A percentile compares a stretch with the other conserved stretches of the same genome.
Evolutionary conservation across 352 stramenopile genomes (phyloP).

Genomic region (Saprolegnia diclina): DNA sequence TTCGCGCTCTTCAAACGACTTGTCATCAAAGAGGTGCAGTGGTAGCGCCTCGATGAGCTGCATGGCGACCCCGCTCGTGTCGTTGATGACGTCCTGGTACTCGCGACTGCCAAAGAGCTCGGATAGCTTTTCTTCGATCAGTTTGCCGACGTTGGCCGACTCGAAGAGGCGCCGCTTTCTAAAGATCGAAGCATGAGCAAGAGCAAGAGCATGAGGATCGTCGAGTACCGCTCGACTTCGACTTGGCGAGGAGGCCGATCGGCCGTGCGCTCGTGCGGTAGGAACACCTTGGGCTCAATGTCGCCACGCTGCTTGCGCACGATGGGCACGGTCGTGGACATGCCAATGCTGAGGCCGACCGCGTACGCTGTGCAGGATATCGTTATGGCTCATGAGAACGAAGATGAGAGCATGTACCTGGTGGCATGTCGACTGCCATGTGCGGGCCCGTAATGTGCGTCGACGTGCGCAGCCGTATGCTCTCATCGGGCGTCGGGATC

Average conservation of each 20-base stretch:
- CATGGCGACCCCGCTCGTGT: slow-evolving; percentile 47
- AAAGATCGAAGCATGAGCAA: neutral
- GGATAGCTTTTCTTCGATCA: slow-evolving; percentile 46
- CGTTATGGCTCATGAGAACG: neutral
- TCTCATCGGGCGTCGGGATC: slow-evolving; percentile 33
- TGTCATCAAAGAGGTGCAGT: slow-evolving; percentile 72
- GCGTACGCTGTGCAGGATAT: slow-evolving; percentile 9
- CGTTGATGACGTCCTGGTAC: slow-evolving; percentile 39
- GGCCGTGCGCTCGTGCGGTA: slow-evolving; percentile 53
- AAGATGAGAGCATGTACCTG: slow-evolving; percentile 10
- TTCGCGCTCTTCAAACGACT: slow-evolving; percentile 67
- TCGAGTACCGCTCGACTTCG: slow-evolving; percentile 44
- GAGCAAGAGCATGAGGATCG: neutral
- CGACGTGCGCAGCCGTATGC: slow-evolving; percentile 36
- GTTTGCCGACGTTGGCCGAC: slow-evolving; percentile 36
- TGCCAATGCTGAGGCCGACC: neutral
- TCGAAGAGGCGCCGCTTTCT: slow-evolving; percentile 54
- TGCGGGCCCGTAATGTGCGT: slow-evolving; percentile 40
- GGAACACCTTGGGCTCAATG: slow-evolving; percentile 69
- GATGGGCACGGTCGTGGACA: slow-evolving; percentile 5
- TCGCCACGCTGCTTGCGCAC: slow-evolving; percentile 38
- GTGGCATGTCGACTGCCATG: slow-evolving; percentile 31
- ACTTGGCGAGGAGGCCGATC: slow-evolving; percentile 54
- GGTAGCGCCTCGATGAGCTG: slow-evolving; percentile 52
- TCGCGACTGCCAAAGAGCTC: slow-evolving; percentile 36